phyloP scores from a whole-genome alignment of 768 basidiomycete genomes.

The Auriscalpium microsporum region DNA sequence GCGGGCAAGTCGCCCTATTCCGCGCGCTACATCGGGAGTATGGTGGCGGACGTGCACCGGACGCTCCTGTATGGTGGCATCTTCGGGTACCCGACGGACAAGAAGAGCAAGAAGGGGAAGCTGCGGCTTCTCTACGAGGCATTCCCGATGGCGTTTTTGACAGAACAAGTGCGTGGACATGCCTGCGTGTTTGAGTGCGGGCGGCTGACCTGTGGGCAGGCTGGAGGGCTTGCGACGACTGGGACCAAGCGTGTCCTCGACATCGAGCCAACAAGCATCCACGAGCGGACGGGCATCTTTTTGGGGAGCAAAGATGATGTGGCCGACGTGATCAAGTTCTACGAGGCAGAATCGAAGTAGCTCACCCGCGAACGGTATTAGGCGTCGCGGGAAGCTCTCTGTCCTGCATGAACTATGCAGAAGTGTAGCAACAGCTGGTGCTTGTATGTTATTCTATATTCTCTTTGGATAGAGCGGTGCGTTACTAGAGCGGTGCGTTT shows the following conservation, averaged over 20 bases:
- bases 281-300: slow-evolving; percentile 90
- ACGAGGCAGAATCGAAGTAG: slow-evolving; percentile 31
- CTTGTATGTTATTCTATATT: too few relatives aligned
- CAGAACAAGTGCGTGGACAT: slow-evolving; percentile 62
- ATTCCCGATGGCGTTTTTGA: slow-evolving; percentile 95
- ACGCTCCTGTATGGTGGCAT: slow-evolving; percentile 97
- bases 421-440: too few relatives aligned
- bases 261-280: slow-evolving; percentile 77
- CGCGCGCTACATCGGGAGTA: slow-evolving; percentile 91
- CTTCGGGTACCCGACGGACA: slow-evolving; percentile 97
- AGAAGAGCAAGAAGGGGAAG: slow-evolving; percentile 95
- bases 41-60: slow-evolving; percentile 98
- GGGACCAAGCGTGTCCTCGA: slow-evolving; percentile 92
- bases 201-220: slow-evolving; percentile 38
- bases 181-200: neutral
- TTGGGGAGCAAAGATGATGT: slow-evolving; percentile 93
- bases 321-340: slow-evolving; percentile 81
- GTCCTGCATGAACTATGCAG: too few relatives aligned
- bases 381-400: too few relatives aligned
- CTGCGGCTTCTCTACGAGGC: slow-evolving; percentile 93
- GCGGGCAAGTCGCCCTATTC: slow-evolving; percentile 79
- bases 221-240: slow-evolving; percentile 94
- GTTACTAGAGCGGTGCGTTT: too few relatives aligned
- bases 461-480: too few relatives aligned
- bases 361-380: too few relatives aligned